Evolutionary conservation across 2,329 filamentous ascomycete species (phyloP).

Genomic region (Arthrinium phaeospermum): DNA sequence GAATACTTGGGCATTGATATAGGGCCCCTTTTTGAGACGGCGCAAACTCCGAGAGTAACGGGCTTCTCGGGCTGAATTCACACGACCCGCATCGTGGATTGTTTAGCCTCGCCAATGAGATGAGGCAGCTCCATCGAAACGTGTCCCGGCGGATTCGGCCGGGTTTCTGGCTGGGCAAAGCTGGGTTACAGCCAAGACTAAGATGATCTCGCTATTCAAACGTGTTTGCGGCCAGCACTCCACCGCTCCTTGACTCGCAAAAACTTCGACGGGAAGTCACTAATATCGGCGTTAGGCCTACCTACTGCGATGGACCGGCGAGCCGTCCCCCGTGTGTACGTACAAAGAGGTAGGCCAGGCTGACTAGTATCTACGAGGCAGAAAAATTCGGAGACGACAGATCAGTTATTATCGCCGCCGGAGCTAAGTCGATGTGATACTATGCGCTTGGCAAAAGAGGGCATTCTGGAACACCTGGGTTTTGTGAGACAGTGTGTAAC

Average conservation of each 20-base stretch:
- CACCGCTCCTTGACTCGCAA: constrained; percentile 16
- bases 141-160: constrained; percentile 15
- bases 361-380: background rate
- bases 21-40: background rate
- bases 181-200: constrained; percentile 7
- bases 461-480: background rate
- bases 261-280: background rate
- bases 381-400: background rate
- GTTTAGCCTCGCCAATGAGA: constrained; percentile 19
- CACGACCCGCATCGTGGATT: constrained; percentile 1
- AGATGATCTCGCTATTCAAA: constrained; percentile 2
- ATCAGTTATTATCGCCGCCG: background rate
- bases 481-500: background rate
- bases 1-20: background rate
- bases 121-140: constrained; percentile 1
- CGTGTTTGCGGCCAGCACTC: background rate
- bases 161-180: background rate
- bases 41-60: constrained; percentile 12
- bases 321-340: background rate
- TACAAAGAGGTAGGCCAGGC: background rate
- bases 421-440: background rate
- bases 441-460: background rate
- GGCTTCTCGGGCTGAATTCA: constrained; percentile 17
- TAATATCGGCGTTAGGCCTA: constrained; percentile 15
- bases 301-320: background rate